Percentiles rank a stretch among this genome's conserved stretches.
These are phyloP conservation scores for Plenodomus lindquistii DNA, from an alignment of 2,329 filamentous ascomycete species.

Conservation along the genomic window DNA sequence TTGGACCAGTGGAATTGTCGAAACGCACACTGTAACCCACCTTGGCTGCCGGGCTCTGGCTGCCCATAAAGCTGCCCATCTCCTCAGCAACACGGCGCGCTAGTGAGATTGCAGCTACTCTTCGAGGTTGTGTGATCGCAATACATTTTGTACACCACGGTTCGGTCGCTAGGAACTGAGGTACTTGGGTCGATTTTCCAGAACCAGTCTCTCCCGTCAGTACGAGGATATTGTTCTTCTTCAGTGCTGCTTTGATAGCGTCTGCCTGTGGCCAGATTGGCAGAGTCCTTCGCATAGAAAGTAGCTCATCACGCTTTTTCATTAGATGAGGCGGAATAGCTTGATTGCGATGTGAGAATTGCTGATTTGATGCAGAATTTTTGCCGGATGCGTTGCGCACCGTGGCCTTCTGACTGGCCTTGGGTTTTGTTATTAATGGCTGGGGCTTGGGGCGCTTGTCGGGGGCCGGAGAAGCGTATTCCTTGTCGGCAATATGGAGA, in stretches of 20 bases:
- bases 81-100: slow-evolving; percentile 87
- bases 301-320: slow-evolving; percentile 53
- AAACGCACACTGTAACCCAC: slow-evolving; percentile 97
- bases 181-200: slow-evolving; percentile 95
- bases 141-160: slow-evolving; percentile 79
- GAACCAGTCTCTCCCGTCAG: slow-evolving; percentile 93
- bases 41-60: slow-evolving; percentile 60
- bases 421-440: not conserved
- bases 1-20: slow-evolving; percentile 80
- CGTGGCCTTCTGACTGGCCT: not conserved
- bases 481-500: not conserved
- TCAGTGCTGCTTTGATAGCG: slow-evolving; percentile 68
- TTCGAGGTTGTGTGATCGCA: slow-evolving; percentile 89
- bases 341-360: slow-evolving; percentile 7
- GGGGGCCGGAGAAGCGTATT: not conserved
- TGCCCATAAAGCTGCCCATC: slow-evolving; percentile 67
- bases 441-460: slow-evolving; percentile 6
- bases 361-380: not conserved
- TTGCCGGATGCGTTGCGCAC: not conserved
- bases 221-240: slow-evolving; percentile 72
- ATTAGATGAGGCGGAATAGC: slow-evolving; percentile 29
- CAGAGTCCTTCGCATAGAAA: slow-evolving; percentile 64
- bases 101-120: slow-evolving; percentile 90
- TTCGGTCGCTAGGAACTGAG: slow-evolving; percentile 82
- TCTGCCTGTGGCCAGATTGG: slow-evolving; percentile 79